Evolutionary conservation across 257 asterid species (phyloP).

Genomic region (Thymus quinquecostatus): DNA sequence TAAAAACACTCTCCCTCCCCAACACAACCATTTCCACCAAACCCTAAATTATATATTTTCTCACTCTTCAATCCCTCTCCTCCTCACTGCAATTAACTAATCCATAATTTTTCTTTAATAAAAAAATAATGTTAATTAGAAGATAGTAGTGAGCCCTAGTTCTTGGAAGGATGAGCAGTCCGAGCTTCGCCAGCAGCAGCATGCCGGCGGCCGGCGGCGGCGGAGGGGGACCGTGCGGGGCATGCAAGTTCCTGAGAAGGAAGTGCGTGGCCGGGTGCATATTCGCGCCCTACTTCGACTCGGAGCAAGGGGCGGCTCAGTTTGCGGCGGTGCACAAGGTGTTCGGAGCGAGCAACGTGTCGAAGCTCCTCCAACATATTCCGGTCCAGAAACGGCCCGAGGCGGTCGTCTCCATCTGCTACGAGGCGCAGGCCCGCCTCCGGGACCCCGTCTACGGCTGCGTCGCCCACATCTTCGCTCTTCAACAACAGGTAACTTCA

Average conservation of each 20-base stretch:
- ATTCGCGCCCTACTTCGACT: constrained; percentile 81
- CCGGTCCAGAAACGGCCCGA: constrained; percentile 69
- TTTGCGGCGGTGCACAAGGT: constrained; percentile 88
- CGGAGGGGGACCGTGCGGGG: constrained; percentile 80
- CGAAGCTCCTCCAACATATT: constrained; percentile 66
- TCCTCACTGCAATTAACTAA: too few relatives aligned
- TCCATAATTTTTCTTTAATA: too few relatives aligned
- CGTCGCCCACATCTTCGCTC: constrained; percentile 67
- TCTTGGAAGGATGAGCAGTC: constrained; percentile 42
- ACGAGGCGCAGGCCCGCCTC: constrained; percentile 81
- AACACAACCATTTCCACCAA: constrained; percentile 38
- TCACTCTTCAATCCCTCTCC: not conserved
- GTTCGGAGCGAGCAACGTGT: constrained; percentile 81
- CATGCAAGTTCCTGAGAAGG: constrained; percentile 86
- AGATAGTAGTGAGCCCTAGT: not conserved
- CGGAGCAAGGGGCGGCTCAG: constrained; percentile 83
- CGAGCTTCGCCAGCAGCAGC: constrained; percentile 38
- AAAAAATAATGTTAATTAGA: not conserved
- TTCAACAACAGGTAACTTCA: constrained; percentile 77
- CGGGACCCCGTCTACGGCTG: constrained; percentile 82
- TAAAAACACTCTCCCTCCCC: constrained; percentile 33
- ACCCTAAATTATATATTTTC: constrained; percentile 38
- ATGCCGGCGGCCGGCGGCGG: constrained; percentile 33
- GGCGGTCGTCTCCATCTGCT: constrained; percentile 68
- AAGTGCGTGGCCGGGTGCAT: constrained; percentile 77